Conservation (phyloP, 2,329 filamentous ascomycete genomes). For the Mollisiaceae sp. region DNA sequence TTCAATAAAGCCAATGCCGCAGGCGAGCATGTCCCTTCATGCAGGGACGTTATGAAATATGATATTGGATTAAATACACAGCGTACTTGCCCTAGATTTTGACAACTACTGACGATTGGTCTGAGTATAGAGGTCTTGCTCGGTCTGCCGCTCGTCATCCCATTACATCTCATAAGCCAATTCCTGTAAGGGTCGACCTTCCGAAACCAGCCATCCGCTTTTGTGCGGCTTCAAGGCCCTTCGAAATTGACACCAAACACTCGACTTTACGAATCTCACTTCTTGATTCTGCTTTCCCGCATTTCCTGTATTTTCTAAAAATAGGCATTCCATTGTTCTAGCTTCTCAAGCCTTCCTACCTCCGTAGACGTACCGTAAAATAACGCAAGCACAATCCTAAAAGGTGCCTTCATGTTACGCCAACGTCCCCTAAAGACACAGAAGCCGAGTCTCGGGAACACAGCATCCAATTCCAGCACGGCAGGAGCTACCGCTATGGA, state of each 20-base stretch:
- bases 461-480: conserved; percentile 7
- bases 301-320: background rate
- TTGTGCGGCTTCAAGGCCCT: conserved; percentile 8
- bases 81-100: too few species aligned
- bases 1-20: background rate
- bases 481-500: conserved; percentile 15
- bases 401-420: conserved; percentile 18
- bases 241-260: background rate
- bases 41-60: background rate
- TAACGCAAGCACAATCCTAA: background rate
- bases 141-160: background rate
- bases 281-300: background rate
- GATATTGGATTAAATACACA: background rate
- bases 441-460: background rate
- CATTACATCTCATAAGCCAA: background rate
- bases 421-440: conserved; percentile 23
- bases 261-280: background rate
- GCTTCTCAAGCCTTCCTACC: background rate
- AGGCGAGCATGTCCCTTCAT: background rate
- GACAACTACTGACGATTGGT: too few species aligned
- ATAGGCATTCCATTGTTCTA: background rate
- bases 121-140: too few species aligned
- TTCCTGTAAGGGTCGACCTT: background rate
- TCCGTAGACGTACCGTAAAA: conserved; percentile 1
- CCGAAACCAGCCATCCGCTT: background rate